Evolutionary conservation across 2,329 filamentous ascomycete genomes (phyloP).

Genomic region (Bipolaris cookei): DNA sequence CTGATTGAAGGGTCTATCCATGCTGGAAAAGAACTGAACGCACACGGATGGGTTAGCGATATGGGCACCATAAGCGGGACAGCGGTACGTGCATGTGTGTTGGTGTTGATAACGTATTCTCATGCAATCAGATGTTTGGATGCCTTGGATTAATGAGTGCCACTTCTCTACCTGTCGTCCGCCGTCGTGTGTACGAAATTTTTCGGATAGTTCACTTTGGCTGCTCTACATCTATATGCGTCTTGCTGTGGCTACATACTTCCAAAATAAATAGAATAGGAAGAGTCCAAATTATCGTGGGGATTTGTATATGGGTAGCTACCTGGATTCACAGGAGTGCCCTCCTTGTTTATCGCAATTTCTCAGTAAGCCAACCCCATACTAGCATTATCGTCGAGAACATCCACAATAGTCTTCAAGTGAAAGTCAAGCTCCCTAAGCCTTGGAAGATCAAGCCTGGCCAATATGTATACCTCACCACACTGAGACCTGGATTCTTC

Average conservation of each 20-base stretch:
- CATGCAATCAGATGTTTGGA: neutral
- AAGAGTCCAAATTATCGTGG: conserved; percentile 7
- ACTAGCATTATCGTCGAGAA: conserved; percentile 17
- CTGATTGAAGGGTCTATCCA: conserved; percentile 14
- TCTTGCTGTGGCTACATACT: conserved; percentile 19
- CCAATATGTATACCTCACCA: conserved; percentile 27
- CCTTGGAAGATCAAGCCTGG: conserved; percentile 21
- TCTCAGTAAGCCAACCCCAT: conserved; percentile 15
- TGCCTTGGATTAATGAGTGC: conserved; percentile 10
- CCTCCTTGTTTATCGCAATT: conserved; percentile 21
- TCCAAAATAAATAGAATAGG: conserved; percentile 3
- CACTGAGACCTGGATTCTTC: conserved; percentile 11
- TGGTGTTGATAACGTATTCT: neutral
- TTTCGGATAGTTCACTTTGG: conserved; percentile 13
- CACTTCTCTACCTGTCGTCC: conserved; percentile 10
- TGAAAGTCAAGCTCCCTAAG: conserved; percentile 15
- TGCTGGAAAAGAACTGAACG: conserved; percentile 4
- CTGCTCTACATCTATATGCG: conserved; percentile 15
- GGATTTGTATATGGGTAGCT: conserved; percentile 11
- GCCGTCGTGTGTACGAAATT: conserved; percentile 9
- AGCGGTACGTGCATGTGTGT: neutral
- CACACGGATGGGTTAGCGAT: neutral
- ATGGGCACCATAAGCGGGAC: neutral
- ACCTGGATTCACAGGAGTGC: conserved; percentile 16
- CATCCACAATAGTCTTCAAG: conserved; percentile 12